phyloP scores from a whole-genome alignment of 345 rosid species.

The Garcia nutans region DNA sequence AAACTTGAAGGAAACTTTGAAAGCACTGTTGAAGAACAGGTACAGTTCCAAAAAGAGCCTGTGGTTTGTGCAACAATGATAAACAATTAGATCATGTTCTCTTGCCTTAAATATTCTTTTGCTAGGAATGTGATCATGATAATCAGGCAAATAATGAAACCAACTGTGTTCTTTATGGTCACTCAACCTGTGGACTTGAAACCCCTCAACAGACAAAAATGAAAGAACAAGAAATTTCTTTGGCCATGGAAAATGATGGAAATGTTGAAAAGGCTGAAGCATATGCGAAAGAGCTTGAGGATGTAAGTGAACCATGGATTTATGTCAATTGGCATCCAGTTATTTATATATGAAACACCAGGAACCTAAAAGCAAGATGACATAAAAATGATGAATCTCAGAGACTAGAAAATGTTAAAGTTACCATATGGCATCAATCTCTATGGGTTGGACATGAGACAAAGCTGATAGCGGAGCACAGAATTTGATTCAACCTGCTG shows the following conservation, averaged over 20 bases:
- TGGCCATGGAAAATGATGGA: constrained; percentile 44
- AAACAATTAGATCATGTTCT: constrained; percentile 9
- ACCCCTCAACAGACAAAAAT: constrained; percentile 34
- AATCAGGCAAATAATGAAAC: constrained; percentile 25
- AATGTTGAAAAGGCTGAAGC: constrained; percentile 75
- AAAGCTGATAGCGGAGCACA: background rate
- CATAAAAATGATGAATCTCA: background rate
- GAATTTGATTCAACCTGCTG: background rate
- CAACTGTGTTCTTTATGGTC: constrained; percentile 23
- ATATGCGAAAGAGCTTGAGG: constrained; percentile 73
- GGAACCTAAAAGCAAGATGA: background rate
- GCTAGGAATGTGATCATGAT: constrained; percentile 41
- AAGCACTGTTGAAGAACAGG: constrained; percentile 46
- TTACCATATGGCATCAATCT: constrained; percentile 2
- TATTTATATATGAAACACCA: background rate
- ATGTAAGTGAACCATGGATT: constrained; percentile 47
- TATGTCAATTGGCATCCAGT: background rate
- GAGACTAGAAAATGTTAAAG: background rate
- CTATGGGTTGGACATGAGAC: background rate
- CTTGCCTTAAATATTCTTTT: constrained; percentile 20
- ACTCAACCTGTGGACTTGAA: constrained; percentile 29
- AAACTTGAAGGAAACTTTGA: constrained; percentile 28
- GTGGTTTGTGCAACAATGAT: constrained; percentile 2
- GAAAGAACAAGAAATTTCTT: constrained; percentile 40
- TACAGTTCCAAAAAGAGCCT: constrained; percentile 19